Evolutionary conservation across 1,284 basidiomycete species (phyloP), one percentile per base, ranked within the genome.

Genomic region (Fomitopsis betulina): DNA sequence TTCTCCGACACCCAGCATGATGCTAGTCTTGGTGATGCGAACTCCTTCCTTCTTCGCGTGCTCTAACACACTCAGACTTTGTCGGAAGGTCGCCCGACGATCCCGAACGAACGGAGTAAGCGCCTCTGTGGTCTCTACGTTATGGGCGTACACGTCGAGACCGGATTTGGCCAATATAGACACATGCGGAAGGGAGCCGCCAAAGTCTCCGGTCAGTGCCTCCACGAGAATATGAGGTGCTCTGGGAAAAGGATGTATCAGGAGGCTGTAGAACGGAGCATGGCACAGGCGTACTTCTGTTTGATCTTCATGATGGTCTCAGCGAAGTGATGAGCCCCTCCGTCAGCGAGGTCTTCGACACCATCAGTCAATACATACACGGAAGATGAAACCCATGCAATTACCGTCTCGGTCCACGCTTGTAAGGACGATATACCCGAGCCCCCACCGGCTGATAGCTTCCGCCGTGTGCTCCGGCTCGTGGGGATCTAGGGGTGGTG

Each of bases 391-490:
- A 38, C 23, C 43, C 54, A 53, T 2, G 42, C 42, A 72, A 82
- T 58, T 67, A 94, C 94, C 96, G 76, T 99, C 97, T 63, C 97
- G 83, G 73, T 99, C 96, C 5, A 99, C 97, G 66, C 86, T 96
- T 0, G 97, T 99, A 60, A 99, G 76, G 2, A 99, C 97, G 61
- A 99, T 98, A 73, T 99, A 99, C 1, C 97, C 97, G 49, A 99
- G 76, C 2, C 96, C 96, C 97, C 97, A 99, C 55, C 96, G 87
- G 64, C 91, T 93, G 67, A 99, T 97, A 37, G 97, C 97, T 76
- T 99, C 96, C 0, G 97, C 96, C 2, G 96, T 99, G 73, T 98
- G 89, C 76, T 98, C 96, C 21, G 97, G 97, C 70, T 99, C 97
- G 70, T 98, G 94, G 0, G 93, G 88, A 70, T 99, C 96, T 32